These are phyloP conservation scores for Magnolia changhungtana DNA, from an alignment of 164 flowering plant genomes.

Conservation along the genomic window DNA sequence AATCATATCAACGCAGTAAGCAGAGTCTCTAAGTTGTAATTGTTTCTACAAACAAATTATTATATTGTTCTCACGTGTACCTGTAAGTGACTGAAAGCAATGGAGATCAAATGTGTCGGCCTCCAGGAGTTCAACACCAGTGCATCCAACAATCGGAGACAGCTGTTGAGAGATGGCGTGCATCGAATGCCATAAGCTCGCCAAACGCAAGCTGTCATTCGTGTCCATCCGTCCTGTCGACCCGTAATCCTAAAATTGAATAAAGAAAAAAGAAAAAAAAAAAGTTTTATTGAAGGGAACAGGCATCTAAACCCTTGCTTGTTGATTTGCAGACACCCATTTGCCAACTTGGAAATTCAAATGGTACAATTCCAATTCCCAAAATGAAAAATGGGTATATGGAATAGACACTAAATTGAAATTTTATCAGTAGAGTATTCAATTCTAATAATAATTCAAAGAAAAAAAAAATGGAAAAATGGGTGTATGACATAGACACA, in stretches of 20 bases:
- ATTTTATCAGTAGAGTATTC: neutral
- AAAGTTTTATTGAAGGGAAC: neutral
- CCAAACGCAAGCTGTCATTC: constrained; percentile 84
- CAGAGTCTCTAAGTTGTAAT: too few relatives aligned
- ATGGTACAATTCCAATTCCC: neutral
- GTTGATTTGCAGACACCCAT: neutral
- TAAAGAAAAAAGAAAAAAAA: neutral
- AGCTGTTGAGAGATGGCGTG: constrained; percentile 95
- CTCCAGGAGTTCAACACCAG: constrained; percentile 82
- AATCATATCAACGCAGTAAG: too few relatives aligned
- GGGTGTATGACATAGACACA: too few relatives aligned
- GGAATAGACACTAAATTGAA: neutral
- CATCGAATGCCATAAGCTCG: constrained; percentile 98
- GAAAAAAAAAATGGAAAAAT: too few relatives aligned
- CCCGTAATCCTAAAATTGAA: constrained; percentile 58
- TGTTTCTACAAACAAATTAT: neutral
- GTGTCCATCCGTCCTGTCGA: constrained; percentile 93
- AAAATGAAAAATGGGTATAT: neutral
- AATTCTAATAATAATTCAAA: neutral
- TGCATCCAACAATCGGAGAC: constrained; percentile 73
- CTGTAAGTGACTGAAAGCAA: constrained; percentile 91
- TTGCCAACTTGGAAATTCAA: neutral
- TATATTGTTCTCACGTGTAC: constrained; percentile 22
- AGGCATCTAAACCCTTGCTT: neutral
- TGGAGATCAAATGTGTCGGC: constrained; percentile 95